Evolutionary conservation across 345 rosid species (phyloP).

Genomic region (Brassica juncea): DNA sequence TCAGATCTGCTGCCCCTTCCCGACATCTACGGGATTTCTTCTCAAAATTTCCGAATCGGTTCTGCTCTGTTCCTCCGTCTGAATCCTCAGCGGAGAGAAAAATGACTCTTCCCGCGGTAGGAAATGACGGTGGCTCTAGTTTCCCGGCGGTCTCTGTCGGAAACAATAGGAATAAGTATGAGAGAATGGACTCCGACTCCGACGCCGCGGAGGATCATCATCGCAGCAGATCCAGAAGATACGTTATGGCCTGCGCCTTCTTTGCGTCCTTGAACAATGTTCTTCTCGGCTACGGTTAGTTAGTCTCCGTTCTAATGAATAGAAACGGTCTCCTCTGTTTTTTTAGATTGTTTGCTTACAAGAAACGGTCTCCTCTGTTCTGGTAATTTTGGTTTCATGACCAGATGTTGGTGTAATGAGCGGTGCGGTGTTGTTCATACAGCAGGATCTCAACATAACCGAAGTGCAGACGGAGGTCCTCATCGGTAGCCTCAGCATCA

Average conservation of each 20-base stretch:
- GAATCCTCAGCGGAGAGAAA: slow-evolving; percentile 18
- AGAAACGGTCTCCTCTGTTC: neutral
- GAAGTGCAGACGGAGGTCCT: slow-evolving; percentile 83
- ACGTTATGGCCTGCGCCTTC: slow-evolving; percentile 75
- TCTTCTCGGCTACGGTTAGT: slow-evolving; percentile 95
- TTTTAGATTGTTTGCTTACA: slow-evolving; percentile 7
- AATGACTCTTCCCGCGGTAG: slow-evolving; percentile 60
- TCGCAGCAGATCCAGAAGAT: slow-evolving; percentile 47
- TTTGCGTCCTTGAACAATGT: slow-evolving; percentile 88
- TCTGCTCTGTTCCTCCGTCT: slow-evolving; percentile 23
- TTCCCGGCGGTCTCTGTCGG: slow-evolving; percentile 52
- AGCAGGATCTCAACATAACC: slow-evolving; percentile 74
- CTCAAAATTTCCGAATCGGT: neutral
- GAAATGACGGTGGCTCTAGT: slow-evolving; percentile 42
- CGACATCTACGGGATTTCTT: slow-evolving; percentile 9
- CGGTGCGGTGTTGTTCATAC: slow-evolving; percentile 88
- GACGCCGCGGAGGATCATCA: slow-evolving; percentile 38
- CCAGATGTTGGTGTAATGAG: slow-evolving; percentile 98
- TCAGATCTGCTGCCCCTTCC: slow-evolving; percentile 34
- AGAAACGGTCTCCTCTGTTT: neutral
- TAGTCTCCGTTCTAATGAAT: slow-evolving; percentile 1
- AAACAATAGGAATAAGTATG: slow-evolving; percentile 64
- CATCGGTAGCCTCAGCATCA: slow-evolving; percentile 71
- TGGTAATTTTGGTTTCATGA: neutral
- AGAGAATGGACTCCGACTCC: slow-evolving; percentile 68